These are phyloP conservation scores for Drechmeria coniospora DNA, from an alignment of 2,329 filamentous ascomycete species.

Conservation along the genomic window DNA sequence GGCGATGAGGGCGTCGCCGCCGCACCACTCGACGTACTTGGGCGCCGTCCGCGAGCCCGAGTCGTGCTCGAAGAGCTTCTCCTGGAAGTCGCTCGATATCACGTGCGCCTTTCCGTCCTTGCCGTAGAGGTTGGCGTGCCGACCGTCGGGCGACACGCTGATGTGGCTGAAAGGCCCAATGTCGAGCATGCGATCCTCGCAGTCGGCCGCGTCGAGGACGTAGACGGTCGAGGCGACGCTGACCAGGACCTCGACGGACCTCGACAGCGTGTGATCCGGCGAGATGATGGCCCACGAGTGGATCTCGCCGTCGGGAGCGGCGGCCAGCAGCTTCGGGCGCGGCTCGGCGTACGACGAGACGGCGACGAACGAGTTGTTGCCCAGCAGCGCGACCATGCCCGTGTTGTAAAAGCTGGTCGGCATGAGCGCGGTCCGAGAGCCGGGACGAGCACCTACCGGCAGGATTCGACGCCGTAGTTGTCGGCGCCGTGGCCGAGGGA, in stretches of 20 bases:
- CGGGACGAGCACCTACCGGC: constrained; percentile 32
- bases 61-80: constrained; percentile 79
- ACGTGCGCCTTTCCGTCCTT: constrained; percentile 77
- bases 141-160: constrained; percentile 78
- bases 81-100: constrained; percentile 89
- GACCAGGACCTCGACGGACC: constrained; percentile 82
- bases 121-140: constrained; percentile 77
- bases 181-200: constrained; percentile 79
- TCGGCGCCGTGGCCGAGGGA: constrained; percentile 81
- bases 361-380: constrained; percentile 72
- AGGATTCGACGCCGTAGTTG: constrained; percentile 73
- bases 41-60: constrained; percentile 74
- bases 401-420: constrained; percentile 56
- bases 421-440: constrained; percentile 1
- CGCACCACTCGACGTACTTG: constrained; percentile 88
- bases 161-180: constrained; percentile 88
- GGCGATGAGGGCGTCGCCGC: constrained; percentile 83
- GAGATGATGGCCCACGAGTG: constrained; percentile 83
- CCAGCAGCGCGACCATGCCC: constrained; percentile 84
- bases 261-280: constrained; percentile 74
- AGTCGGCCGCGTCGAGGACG: constrained; percentile 75
- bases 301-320: constrained; percentile 61
- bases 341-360: constrained; percentile 89
- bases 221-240: constrained; percentile 75
- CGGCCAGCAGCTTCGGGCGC: constrained; percentile 66